These are phyloP conservation scores for Arthrobotrys sphaeroides DNA, from an alignment of 2,329 filamentous ascomycete species.

Conservation along the genomic window DNA sequence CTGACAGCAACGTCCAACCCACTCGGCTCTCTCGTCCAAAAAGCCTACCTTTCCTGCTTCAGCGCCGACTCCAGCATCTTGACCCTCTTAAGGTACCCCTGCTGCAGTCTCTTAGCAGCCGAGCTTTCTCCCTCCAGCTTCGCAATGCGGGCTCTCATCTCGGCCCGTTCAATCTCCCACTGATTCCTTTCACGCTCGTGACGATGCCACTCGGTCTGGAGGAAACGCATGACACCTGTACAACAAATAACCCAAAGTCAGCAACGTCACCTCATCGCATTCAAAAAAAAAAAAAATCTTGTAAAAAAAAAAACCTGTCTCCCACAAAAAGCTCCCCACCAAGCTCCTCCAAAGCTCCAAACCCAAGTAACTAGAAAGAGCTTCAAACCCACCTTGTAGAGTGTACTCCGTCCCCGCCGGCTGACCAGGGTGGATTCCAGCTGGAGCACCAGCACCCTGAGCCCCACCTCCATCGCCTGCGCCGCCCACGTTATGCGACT, in stretches of 20 bases:
- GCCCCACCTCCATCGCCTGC: conserved; percentile 38
- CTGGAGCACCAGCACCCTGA: conserved; percentile 59
- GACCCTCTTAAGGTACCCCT: conserved; percentile 58
- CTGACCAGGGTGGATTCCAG: conserved; percentile 60
- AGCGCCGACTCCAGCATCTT: conserved; percentile 61
- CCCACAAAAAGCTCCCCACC: not conserved
- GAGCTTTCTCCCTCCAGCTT: conserved; percentile 88
- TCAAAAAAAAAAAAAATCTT: not conserved
- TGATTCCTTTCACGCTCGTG: conserved; percentile 97
- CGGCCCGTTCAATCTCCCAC: conserved; percentile 98
- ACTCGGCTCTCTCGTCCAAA: not conserved
- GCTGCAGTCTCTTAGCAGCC: conserved; percentile 68
- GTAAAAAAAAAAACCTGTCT: too few relatives aligned
- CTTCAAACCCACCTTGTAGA: conserved; percentile 68
- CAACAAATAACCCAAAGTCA: conserved; percentile 26
- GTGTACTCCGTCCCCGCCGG: conserved; percentile 76
- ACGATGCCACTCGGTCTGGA: conserved; percentile 98
- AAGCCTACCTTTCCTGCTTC: conserved; percentile 57
- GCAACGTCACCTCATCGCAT: not conserved
- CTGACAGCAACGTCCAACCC: not conserved
- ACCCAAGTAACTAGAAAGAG: conserved; percentile 5
- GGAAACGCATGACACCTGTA: conserved; percentile 95
- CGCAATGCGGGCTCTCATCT: conserved; percentile 98
- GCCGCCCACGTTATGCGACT: conserved; percentile 65
- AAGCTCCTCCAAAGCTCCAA: not conserved